Conservation (phyloP, 495 filamentous ascomycete genomes). For the Parachaetomium inaequale region DNA sequence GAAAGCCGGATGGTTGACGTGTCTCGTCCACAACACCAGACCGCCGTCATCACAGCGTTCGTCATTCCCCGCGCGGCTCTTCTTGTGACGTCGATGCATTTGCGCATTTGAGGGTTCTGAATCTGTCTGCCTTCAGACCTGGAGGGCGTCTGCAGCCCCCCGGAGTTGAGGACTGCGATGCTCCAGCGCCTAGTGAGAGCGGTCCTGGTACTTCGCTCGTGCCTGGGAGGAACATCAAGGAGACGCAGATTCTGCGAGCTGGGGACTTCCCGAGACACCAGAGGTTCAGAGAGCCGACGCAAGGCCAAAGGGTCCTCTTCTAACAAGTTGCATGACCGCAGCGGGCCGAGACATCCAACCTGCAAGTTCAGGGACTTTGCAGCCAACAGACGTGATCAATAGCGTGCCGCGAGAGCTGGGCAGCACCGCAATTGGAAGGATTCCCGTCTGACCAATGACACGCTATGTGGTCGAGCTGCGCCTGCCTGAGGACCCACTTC, state of each 20-base stretch:
- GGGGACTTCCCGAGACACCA: background rate
- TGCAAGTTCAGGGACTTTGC: slow-evolving; percentile 8
- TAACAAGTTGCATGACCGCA: slow-evolving; percentile 17
- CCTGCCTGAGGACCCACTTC: slow-evolving; percentile 26
- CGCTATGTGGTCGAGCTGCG: slow-evolving; percentile 23
- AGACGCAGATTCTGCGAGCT: background rate
- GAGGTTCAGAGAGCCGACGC: background rate
- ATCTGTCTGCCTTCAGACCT: slow-evolving; percentile 10
- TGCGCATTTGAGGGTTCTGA: background rate
- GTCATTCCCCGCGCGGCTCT: slow-evolving; percentile 13
- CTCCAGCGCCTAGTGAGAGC: background rate
- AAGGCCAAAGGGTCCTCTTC: background rate
- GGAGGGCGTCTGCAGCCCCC: background rate
- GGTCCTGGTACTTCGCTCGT: background rate
- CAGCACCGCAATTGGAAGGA: slow-evolving; percentile 28
- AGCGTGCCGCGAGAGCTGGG: slow-evolving; percentile 27
- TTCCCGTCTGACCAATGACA: slow-evolving; percentile 28
- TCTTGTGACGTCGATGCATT: background rate
- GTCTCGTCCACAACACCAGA: background rate
- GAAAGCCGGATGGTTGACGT: slow-evolving; percentile 7
- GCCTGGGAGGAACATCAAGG: background rate
- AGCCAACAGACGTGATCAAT: slow-evolving; percentile 21
- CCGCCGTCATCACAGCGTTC: slow-evolving; percentile 1
- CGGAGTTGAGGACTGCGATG: background rate
- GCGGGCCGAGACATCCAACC: background rate